These are phyloP conservation scores for Eleusine indica DNA, from an alignment of 176 grass and related monocot genomes.

Conservation along the genomic window DNA sequence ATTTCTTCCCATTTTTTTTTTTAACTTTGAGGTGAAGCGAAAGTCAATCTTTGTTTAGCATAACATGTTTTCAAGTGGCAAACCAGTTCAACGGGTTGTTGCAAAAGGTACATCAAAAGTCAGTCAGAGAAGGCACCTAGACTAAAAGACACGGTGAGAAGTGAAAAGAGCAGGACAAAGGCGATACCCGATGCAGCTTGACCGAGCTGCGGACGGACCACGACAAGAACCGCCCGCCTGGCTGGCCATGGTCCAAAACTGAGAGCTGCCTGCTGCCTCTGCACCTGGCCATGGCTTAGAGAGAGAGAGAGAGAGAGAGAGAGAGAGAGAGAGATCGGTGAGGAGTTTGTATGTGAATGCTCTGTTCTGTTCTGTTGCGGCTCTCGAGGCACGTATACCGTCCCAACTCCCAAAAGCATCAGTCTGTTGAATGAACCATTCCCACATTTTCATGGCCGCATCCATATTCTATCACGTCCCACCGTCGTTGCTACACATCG, in stretches of 20 bases:
- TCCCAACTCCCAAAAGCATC: slow-evolving; percentile 49
- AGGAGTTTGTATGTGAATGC: slow-evolving; percentile 45
- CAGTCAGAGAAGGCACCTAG: slow-evolving; percentile 31
- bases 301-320: not conserved
- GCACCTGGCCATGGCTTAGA: not conserved
- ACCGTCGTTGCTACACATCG: not conserved
- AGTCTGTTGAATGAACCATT: slow-evolving; percentile 26
- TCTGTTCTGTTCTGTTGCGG: slow-evolving; percentile 17
- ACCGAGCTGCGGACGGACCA: not conserved
- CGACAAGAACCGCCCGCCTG: slow-evolving; percentile 42
- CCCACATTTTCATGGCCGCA: slow-evolving; percentile 33
- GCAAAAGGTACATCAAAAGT: not conserved
- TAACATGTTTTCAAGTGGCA: not conserved
- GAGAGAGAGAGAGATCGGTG: not conserved
- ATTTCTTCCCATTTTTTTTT: not conserved
- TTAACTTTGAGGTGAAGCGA: not conserved
- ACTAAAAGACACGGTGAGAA: not conserved
- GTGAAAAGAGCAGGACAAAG: slow-evolving; percentile 4
- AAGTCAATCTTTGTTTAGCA: slow-evolving; percentile 11
- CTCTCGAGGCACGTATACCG: slow-evolving; percentile 42
- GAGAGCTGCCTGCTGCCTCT: slow-evolving; percentile 8
- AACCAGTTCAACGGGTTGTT: not conserved
- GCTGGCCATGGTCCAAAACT: slow-evolving; percentile 39
- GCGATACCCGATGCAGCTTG: not conserved
- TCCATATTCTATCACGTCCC: not conserved